phyloP scores from a whole-genome alignment of 495 filamentous ascomycete species.

The Elaphomyces granulatus region DNA sequence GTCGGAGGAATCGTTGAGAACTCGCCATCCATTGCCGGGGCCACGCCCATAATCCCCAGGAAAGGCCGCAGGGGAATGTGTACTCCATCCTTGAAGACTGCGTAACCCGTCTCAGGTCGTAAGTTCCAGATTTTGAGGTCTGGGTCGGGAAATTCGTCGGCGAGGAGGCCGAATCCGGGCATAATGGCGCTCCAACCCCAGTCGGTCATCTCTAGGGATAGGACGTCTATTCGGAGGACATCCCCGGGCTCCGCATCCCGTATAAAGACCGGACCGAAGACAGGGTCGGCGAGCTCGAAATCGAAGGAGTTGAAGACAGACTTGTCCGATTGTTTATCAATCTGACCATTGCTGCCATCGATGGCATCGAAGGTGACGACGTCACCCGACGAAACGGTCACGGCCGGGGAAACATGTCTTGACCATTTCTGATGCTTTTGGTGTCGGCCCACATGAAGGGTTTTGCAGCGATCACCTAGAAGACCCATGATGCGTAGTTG shows the following conservation, averaged over 20 bases:
- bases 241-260: slow-evolving; percentile 34
- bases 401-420: slow-evolving; percentile 27
- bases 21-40: slow-evolving; percentile 26
- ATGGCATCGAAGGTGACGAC: slow-evolving; percentile 33
- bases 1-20: slow-evolving; percentile 37
- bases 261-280: slow-evolving; percentile 34
- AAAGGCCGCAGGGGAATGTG: slow-evolving; percentile 35
- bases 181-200: slow-evolving; percentile 40
- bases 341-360: slow-evolving; percentile 38
- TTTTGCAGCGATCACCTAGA: background rate
- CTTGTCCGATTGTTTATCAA: slow-evolving; percentile 22
- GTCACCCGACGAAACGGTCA: slow-evolving; percentile 31
- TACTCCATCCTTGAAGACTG: slow-evolving; percentile 28
- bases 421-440: slow-evolving; percentile 36
- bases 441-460: slow-evolving; percentile 19
- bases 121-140: slow-evolving; percentile 37
- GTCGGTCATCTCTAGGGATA: slow-evolving; percentile 26
- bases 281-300: slow-evolving; percentile 30
- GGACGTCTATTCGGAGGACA: slow-evolving; percentile 33
- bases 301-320: slow-evolving; percentile 29
- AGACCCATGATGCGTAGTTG: background rate
- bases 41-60: slow-evolving; percentile 38
- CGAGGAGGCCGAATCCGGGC: slow-evolving; percentile 34
- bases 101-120: slow-evolving; percentile 21
- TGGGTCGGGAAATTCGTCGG: slow-evolving; percentile 30